Evolutionary conservation across 169 alveolate species (phyloP).

Genomic region (Eimeria brunetti): DNA sequence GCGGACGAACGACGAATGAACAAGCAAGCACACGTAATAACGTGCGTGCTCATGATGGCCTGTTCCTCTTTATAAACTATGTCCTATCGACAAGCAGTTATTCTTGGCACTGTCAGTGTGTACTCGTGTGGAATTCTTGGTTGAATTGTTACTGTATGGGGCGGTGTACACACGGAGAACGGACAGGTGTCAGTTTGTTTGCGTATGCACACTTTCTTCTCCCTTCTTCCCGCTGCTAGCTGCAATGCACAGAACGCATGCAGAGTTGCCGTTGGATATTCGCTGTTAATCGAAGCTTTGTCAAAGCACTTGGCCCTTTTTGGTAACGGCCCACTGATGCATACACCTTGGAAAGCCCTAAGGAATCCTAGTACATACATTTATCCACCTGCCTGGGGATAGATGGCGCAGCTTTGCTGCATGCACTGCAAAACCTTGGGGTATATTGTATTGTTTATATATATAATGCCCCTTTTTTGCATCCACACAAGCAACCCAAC

Average conservation of each 20-base stretch:
- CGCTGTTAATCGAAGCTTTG: not conserved
- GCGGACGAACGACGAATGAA: not conserved
- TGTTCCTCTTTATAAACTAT: too few relatives aligned
- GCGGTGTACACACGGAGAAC: not conserved
- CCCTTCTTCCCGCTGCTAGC: not conserved
- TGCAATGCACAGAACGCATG: conserved; percentile 5
- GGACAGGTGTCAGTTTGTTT: not conserved
- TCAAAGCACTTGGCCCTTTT: conserved; percentile 5
- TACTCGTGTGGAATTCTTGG: not conserved
- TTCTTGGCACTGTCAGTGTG: not conserved
- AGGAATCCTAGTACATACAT: too few relatives aligned
- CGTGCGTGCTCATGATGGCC: too few relatives aligned
- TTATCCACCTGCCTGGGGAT: not conserved
- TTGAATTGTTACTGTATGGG: not conserved
- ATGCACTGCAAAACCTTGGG: not conserved
- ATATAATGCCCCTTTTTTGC: too few relatives aligned
- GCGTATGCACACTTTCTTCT: not conserved
- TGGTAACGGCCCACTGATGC: not conserved
- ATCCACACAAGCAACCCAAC: not conserved
- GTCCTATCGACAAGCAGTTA: not conserved
- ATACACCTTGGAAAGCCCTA: too few relatives aligned
- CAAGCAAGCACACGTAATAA: not conserved
- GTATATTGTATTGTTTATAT: not conserved
- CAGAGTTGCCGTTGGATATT: not conserved
- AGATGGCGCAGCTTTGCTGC: not conserved